These are phyloP conservation scores for Trametes versicolor DNA, from an alignment of 1,284 basidiomycete species.

Conservation along the genomic window DNA sequence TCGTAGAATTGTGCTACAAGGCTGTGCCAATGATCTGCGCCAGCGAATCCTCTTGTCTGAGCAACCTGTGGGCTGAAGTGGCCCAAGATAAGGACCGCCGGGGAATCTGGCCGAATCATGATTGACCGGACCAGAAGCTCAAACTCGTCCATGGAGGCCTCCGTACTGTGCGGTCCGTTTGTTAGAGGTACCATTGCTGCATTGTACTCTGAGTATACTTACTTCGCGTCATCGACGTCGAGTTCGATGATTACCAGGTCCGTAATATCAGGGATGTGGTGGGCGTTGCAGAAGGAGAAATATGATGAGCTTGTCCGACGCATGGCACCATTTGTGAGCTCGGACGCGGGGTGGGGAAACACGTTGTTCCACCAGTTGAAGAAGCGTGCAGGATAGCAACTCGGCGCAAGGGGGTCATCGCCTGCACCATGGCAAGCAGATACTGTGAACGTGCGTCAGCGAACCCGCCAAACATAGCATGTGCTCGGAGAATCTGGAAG, in stretches of 20 bases:
- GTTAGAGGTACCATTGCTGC: constrained; percentile 18
- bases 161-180: constrained; percentile 58
- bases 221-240: constrained; percentile 89
- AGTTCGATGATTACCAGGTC: constrained; percentile 95
- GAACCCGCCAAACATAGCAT: background rate
- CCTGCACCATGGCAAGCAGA: constrained; percentile 95
- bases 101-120: constrained; percentile 86
- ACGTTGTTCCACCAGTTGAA: constrained; percentile 96
- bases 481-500: background rate
- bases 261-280: constrained; percentile 91
- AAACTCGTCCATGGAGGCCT: constrained; percentile 82
- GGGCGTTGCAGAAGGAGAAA: constrained; percentile 90
- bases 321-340: constrained; percentile 95
- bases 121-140: constrained; percentile 92
- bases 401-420: constrained; percentile 86
- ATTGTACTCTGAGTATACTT: constrained; percentile 46
- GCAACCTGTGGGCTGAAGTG: constrained; percentile 91
- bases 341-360: constrained; percentile 94
- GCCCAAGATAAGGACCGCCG: constrained; percentile 90
- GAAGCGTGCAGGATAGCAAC: constrained; percentile 90
- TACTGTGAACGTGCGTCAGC: constrained; percentile 56
- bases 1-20: constrained; percentile 96
- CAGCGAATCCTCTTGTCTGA: constrained; percentile 81
- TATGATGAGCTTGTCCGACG: constrained; percentile 90
- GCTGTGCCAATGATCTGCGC: constrained; percentile 89